These are phyloP conservation scores for Candida maesae DNA, from an alignment of 805 yeast species.

Conservation along the genomic window DNA sequence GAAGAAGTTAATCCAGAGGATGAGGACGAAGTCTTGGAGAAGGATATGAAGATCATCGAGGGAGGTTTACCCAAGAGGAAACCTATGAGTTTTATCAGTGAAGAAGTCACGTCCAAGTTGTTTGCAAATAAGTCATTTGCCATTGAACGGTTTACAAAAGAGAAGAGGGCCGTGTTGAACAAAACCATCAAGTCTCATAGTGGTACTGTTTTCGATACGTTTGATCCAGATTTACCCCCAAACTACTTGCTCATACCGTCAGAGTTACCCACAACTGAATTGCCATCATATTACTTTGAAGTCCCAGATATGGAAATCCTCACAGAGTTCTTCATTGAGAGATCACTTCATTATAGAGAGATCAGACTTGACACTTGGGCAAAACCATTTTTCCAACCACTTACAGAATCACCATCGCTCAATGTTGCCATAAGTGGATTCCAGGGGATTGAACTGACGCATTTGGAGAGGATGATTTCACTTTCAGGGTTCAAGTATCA, in stretches of 20 bases:
- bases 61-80: conserved; percentile 2
- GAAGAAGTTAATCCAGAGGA: conserved; percentile 18
- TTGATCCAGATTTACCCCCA: conserved; percentile 3
- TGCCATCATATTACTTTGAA: conserved; percentile 16
- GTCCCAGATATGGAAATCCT: conserved; percentile 33
- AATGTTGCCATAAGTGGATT: conserved; percentile 61
- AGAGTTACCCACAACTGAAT: conserved; percentile 10
- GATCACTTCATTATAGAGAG: conserved; percentile 57
- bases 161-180: conserved; percentile 35
- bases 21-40: neutral
- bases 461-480: conserved; percentile 57
- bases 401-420: conserved; percentile 17
- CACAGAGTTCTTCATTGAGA: conserved; percentile 81
- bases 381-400: conserved; percentile 34
- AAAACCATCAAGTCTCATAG: conserved; percentile 43
- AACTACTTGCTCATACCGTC: conserved; percentile 23
- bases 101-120: conserved; percentile 23
- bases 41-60: neutral
- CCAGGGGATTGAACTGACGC: conserved; percentile 71
- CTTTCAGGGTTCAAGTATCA: conserved; percentile 48
- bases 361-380: conserved; percentile 62
- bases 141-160: conserved; percentile 37
- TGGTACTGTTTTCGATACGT: conserved; percentile 31
- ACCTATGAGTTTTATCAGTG: conserved; percentile 6
- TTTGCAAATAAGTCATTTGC: conserved; percentile 42